Base-by-base conservation (phyloP, 371 early-diverging fungal species). In the Actinomucor elegans region DNA sequence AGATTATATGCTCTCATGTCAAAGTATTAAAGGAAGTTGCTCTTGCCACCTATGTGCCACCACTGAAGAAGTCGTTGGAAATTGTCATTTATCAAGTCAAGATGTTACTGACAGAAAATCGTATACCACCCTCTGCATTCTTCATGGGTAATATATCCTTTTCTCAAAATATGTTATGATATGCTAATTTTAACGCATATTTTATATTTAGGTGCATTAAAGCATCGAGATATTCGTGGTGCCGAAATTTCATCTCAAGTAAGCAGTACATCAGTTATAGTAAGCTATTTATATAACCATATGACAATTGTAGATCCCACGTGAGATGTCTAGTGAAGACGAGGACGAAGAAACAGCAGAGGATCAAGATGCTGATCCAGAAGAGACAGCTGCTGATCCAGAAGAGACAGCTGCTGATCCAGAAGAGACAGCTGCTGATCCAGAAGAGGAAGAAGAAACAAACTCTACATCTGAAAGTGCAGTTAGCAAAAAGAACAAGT, bases 1-100 rank as follows among this genome's bases (percentile, higher is more conserved):
- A 87, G 83, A 84, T 72, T 44, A 84, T 93, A 21, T 93, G 93
- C 49, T 84, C 85, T 15, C 90, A 92, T 62, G 87, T 85, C 29
- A 93, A 93, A 60, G 87, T 81, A 2, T 61, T 75, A 5, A 84
- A 81, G 52, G 90, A 91, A 52, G 66, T 78, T 0, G 42, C 57
- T 20, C 57, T 91, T 24, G 69, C 87, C 23, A 60, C 78, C 0
- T 77, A 80, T 58, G 92, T 93, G 0, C 93, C 93, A 10, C 71
- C 80, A 3, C 70, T 86, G 40, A 86, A 85, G 51, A 84, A 84
- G 44, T 79, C 83, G 11, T 65, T 93, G 53, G 93, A 93, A 64
- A 78, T 65, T 31, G 77, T 93, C 7, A 69, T 93, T 15, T 89
- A 86, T 61, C 79, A 87, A 56, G 91, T 91, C 15, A 90, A 91